phyloP scores from a whole-genome alignment of 2,329 filamentous ascomycete species.

The Penicillium sp. region DNA sequence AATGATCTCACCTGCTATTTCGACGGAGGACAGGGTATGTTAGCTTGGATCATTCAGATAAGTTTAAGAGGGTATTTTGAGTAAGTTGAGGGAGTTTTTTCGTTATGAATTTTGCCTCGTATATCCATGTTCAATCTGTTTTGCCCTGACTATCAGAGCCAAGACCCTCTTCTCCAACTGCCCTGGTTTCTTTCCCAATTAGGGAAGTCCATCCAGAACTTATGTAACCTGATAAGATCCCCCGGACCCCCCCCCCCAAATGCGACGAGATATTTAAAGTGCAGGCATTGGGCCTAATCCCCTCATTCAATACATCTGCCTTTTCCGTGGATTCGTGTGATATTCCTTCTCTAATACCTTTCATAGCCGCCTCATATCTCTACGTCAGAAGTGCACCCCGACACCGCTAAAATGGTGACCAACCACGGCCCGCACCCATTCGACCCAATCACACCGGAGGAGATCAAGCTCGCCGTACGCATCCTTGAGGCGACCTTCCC shows the following conservation, averaged over 20 bases:
- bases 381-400: neutral
- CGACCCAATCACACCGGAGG: constrained; percentile 36
- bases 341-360: neutral
- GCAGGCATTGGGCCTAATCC: neutral
- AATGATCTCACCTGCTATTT: neutral
- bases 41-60: neutral
- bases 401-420: constrained; percentile 16
- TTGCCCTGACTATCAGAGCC: neutral
- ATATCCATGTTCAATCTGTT: neutral
- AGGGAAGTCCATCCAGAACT: constrained; percentile 28
- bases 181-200: constrained; percentile 17
- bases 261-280: constrained; percentile 11
- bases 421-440: constrained; percentile 30
- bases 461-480: constrained; percentile 36
- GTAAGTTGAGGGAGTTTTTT: too few species aligned
- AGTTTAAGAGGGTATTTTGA: too few species aligned
- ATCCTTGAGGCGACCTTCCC: constrained; percentile 37
- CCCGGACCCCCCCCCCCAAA: neutral
- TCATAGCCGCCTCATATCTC: neutral
- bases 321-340: neutral
- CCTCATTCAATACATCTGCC: neutral
- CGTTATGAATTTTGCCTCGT: neutral
- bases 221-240: constrained; percentile 16
- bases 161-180: neutral
- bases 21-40: too few species aligned